A percentile compares a stretch with the other conserved stretches of the same genome.
Evolutionary conservation across 305 asterid species (phyloP).

Genomic region (Solanum hybrid): DNA sequence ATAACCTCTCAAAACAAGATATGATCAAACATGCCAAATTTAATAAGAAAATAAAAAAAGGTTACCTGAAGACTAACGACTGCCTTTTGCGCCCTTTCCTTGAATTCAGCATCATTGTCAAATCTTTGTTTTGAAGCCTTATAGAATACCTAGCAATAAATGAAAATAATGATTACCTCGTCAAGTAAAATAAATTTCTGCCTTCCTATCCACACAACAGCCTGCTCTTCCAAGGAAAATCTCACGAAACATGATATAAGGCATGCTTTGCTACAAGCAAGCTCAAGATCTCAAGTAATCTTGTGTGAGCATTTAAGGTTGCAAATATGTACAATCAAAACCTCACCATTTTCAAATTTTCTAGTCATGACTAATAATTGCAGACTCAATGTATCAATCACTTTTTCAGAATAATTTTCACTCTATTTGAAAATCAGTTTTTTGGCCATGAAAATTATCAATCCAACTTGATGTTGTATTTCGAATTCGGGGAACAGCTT

Average conservation of each 20-base stretch:
- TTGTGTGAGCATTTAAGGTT: neutral
- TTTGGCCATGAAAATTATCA: neutral
- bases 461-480: neutral
- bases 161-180: neutral
- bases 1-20: neutral
- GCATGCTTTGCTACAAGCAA: neutral
- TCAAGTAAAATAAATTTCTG: neutral
- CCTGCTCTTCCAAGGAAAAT: neutral
- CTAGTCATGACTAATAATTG: neutral
- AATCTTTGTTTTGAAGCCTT: constrained; percentile 83
- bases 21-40: neutral
- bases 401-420: neutral
- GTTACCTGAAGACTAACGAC: constrained; percentile 95
- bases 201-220: neutral
- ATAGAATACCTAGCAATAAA: constrained; percentile 50
- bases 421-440: neutral
- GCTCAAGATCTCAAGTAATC: neutral
- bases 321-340: neutral
- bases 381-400: neutral
- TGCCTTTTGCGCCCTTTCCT: constrained; percentile 82
- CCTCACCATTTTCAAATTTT: neutral
- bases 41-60: neutral
- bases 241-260: neutral
- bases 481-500: neutral
- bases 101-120: constrained; percentile 65